Conservation (phyloP, 139 green algal species). For the Chlorella sp. region DNA sequence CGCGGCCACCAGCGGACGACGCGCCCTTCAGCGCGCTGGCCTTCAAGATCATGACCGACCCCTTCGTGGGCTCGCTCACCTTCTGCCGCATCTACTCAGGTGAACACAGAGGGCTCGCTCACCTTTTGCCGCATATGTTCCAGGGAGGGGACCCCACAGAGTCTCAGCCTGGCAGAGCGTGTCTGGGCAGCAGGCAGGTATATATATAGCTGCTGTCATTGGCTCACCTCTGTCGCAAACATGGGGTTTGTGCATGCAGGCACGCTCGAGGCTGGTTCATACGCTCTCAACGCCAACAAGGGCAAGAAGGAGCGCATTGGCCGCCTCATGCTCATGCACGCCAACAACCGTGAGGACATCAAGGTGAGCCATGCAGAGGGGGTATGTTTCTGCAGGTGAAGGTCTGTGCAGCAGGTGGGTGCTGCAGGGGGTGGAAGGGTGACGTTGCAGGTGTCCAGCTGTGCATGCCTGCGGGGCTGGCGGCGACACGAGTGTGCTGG, state of each 20-base stretch:
- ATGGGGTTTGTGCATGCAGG: too few relatives aligned
- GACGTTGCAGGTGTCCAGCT: too few relatives aligned
- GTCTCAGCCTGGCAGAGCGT: too few relatives aligned
- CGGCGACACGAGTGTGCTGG: too few relatives aligned
- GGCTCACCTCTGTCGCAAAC: too few relatives aligned
- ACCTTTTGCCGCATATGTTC: too few relatives aligned
- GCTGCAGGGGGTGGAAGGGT: neutral
- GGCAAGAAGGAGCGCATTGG: constrained; percentile 98
- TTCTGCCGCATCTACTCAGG: constrained; percentile 93
- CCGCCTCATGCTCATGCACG: constrained; percentile 97
- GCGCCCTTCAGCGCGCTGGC: constrained; percentile 90
- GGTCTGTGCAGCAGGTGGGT: too few relatives aligned
- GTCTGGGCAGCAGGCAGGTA: too few relatives aligned
- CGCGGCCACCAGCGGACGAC: constrained; percentile 66
- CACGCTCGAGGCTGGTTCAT: constrained; percentile 71
- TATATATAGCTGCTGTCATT: too few relatives aligned
- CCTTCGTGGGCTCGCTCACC: constrained; percentile 92
- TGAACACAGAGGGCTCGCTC: neutral
- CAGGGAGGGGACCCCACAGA: too few relatives aligned
- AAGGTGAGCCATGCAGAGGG: too few relatives aligned
- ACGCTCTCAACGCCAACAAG: constrained; percentile 88
- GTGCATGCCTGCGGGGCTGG: too few relatives aligned
- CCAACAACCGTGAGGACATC: constrained; percentile 95
- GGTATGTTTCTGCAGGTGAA: neutral
- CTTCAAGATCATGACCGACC: constrained; percentile 99